phyloP scores from a whole-genome alignment of 768 basidiomycete species.

The Collybia sordida region DNA sequence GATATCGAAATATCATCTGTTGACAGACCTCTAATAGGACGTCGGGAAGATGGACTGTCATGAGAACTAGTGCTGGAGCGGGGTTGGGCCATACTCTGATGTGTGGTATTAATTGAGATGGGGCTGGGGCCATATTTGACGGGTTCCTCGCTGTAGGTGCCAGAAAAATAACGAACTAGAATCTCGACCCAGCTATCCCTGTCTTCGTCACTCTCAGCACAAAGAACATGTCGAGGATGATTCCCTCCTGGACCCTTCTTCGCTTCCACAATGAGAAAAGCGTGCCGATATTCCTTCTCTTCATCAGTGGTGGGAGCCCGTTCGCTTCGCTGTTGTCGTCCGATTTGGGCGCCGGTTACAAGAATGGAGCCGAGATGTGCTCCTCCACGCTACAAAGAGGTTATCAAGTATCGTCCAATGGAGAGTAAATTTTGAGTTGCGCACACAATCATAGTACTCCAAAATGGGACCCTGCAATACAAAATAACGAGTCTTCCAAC shows the following conservation, averaged over 20 bases:
- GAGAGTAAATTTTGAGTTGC: conserved; percentile 29
- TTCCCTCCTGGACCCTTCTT: conserved; percentile 70
- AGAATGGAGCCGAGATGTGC: conserved; percentile 86
- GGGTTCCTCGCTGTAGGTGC: conserved; percentile 75
- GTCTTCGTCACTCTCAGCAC: conserved; percentile 93
- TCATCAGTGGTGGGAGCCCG: conserved; percentile 61
- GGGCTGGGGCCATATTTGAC: conserved; percentile 36
- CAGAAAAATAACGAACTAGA: conserved; percentile 85
- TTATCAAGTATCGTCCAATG: conserved; percentile 10
- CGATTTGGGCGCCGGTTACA: conserved; percentile 94
- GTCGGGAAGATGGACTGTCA: conserved; percentile 33
- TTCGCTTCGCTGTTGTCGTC: conserved; percentile 79
- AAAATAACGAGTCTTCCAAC: conserved; percentile 96
- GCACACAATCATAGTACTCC: conserved; percentile 94
- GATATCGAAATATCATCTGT: conserved; percentile 58
- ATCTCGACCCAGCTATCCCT: conserved; percentile 95
- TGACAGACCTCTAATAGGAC: conserved; percentile 43
- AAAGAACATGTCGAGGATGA: conserved; percentile 85
- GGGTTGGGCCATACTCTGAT: conserved; percentile 36
- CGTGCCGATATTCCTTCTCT: conserved; percentile 94
- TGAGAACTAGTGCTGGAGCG: conserved; percentile 55
- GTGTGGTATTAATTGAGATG: conserved; percentile 19
- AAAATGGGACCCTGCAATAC: conserved; percentile 88
- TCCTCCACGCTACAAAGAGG: conserved; percentile 69
- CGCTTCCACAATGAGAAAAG: conserved; percentile 94